Base-by-base conservation (phyloP, 2,329 filamentous ascomycete genomes). In the Penicillium decumbens region DNA sequence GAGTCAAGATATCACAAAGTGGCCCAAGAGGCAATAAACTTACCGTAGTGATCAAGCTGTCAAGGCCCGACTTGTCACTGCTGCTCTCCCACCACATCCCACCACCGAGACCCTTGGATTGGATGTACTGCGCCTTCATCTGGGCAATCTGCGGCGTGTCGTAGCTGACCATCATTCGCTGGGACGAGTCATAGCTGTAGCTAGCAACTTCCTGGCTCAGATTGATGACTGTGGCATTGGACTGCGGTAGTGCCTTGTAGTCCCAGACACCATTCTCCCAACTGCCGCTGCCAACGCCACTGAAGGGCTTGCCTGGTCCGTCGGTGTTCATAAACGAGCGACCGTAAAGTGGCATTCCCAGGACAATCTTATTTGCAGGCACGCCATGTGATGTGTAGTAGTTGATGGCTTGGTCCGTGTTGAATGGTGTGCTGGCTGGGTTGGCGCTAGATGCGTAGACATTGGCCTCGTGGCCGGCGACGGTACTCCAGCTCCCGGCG, bases 11-110 rank as follows among this genome's bases (percentile, higher is more conserved):
- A 28, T 15, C 18, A 5, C 15, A 7, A 35, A 35, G 32, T 15
- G 3, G 6, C 7, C 5, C 6, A 9, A 33, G 6, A n/a, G 1
- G 32, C 15, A 1, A 1, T 29, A 23, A 23, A 55, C 64, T 47
- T 54, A 72, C 70, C 35, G 79, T 83, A 6, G 69, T 73, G 47
- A 91, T 89, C 64, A 96, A 66, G 60, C 88, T 92, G 0, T 77
- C 74, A 9, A 68, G 69, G 0, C 82, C 83, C 2, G 70, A 65
- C 64, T 83, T 84, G 67, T 96, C 92, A 1, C 81, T 84, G 62
- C 86, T 92, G 61, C 83, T 88, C 73, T 96, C 91, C 88, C 88
- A 95, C 89, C 89, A 97, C 91, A 97, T 96, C n/a, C 80, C 89
- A 15, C 92, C 92, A 1, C 90, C 91, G 0, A 96, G 78, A 0